Percentiles rank a stretch among this genome's conserved stretches.
These are phyloP conservation scores for Ramichloridium luteum DNA, from an alignment of 2,329 filamentous ascomycete genomes.

Conservation along the genomic window DNA sequence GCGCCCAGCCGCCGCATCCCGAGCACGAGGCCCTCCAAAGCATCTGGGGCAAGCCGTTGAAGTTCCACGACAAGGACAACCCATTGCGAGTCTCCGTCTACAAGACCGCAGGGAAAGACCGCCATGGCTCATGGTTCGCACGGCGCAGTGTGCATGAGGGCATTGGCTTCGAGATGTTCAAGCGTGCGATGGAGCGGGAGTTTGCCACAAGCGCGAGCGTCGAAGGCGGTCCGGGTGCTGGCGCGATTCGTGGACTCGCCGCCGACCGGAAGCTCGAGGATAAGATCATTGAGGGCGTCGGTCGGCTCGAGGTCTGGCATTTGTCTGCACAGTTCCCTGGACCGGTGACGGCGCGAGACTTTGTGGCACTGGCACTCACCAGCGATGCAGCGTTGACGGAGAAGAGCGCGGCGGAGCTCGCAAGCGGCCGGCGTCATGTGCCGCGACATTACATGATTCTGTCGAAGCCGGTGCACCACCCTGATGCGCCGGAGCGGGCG, in stretches of 20 bases:
- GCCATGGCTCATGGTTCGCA: slow-evolving; percentile 82
- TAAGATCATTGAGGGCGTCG: slow-evolving; percentile 44
- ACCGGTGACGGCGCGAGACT: slow-evolving; percentile 77
- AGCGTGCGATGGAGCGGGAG: slow-evolving; percentile 62
- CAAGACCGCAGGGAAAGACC: slow-evolving; percentile 67
- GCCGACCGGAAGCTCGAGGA: slow-evolving; percentile 64
- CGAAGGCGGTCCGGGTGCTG: slow-evolving; percentile 56
- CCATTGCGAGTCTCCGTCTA: slow-evolving; percentile 65
- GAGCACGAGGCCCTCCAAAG: slow-evolving; percentile 54
- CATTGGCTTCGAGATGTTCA: slow-evolving; percentile 65
- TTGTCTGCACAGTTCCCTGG: slow-evolving; percentile 83
- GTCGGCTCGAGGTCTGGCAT: slow-evolving; percentile 64
- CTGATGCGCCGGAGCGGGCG: slow-evolving; percentile 53
- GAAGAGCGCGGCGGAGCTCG: slow-evolving; percentile 27
- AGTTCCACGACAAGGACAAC: slow-evolving; percentile 59
- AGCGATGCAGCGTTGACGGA: slow-evolving; percentile 43
- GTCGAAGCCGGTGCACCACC: slow-evolving; percentile 69
- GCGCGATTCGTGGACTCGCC: slow-evolving; percentile 72
- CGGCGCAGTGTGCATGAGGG: slow-evolving; percentile 71
- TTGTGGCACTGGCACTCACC: slow-evolving; percentile 66
- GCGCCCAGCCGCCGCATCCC: slow-evolving; percentile 37
- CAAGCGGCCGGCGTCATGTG: slow-evolving; percentile 21
- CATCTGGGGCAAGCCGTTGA: slow-evolving; percentile 76
- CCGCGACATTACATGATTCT: slow-evolving; percentile 73
- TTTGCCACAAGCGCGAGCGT: slow-evolving; percentile 66